Base-by-base conservation (phyloP, 495 filamentous ascomycete species). In the Trichoderma reesei region DNA sequence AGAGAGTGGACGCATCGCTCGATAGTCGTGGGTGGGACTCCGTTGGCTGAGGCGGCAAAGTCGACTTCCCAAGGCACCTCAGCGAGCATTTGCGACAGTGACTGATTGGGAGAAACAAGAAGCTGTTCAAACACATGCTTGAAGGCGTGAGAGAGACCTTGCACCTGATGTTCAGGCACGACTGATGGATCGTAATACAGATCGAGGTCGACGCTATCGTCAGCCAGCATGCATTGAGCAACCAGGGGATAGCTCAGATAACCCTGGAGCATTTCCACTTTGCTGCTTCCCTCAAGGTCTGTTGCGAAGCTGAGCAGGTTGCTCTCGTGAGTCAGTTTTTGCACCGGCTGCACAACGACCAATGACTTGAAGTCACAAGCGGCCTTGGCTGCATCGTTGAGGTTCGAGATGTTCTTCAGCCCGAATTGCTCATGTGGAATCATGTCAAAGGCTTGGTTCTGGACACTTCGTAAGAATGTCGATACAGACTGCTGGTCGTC, bases 341-440 rank as follows among this genome's bases (percentile, higher is more conserved):
- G 59, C n/a, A n/a, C 38, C n/a, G 59, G 59, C 59, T 61, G 59
- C 7, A 61, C 38, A 41, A 39, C 34, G 14, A 61, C 13, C 3
- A 61, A 39, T 34, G 16, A 16, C 9, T n/a, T 61, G 20, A 61
- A 61, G 59, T 39, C 34, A 39, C 33, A 38, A 26, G 59, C 59
- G 10, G 13, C 36, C 36, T 65, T 68, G 9, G 60, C 36, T n/a
- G 39, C 51, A 20, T 37, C 61, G 1, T 10, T 39, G 6, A 61
- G 14, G 7, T 41, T 18, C 0, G 59, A n/a, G 10, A 80, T 74
- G 44, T 74, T 70, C 62, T 80, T 76, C 4, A 84, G 65, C 5
- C 80, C 80, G 10, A 71, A 62, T 34, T 82, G 80, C 61, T 83
- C 75, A 61, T 75, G 76, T 1, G 73, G 61, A 31, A 77, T 75